A percentile compares a stretch with the other conserved stretches of the same genome.
phyloP scores from a whole-genome alignment of 2,329 filamentous ascomycete genomes.

The Phaeosphaeriaceae sp. region DNA sequence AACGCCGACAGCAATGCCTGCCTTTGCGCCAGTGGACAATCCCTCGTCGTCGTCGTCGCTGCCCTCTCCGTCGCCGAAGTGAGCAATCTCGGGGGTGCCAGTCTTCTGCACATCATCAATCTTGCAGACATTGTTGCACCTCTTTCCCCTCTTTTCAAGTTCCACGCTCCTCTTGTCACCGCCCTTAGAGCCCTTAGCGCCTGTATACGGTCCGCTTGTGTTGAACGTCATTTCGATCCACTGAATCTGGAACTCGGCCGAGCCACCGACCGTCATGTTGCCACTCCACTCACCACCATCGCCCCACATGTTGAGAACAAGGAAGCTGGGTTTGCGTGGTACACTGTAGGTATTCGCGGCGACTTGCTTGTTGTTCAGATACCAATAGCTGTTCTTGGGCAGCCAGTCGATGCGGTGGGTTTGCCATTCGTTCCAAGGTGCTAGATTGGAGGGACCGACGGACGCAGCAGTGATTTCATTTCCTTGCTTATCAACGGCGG shows the following conservation, averaged over 20 bases:
- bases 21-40: slow-evolving; percentile 15
- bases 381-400: slow-evolving; percentile 61
- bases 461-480: slow-evolving; percentile 57
- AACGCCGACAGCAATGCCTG: slow-evolving; percentile 12
- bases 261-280: slow-evolving; percentile 59
- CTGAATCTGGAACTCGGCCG: slow-evolving; percentile 65
- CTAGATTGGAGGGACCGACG: slow-evolving; percentile 56
- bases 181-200: slow-evolving; percentile 21
- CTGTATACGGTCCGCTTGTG: slow-evolving; percentile 40
- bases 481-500: slow-evolving; percentile 55
- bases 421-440: slow-evolving; percentile 63
- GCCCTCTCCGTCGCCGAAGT: slow-evolving; percentile 11
- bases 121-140: slow-evolving; percentile 46
- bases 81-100: slow-evolving; percentile 45
- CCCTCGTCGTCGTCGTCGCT: slow-evolving; percentile 4
- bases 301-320: slow-evolving; percentile 68
- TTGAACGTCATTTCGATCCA: slow-evolving; percentile 68
- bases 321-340: slow-evolving; percentile 58
- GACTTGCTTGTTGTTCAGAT: slow-evolving; percentile 58
- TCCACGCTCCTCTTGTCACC: slow-evolving; percentile 21
- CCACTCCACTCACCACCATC: slow-evolving; percentile 67
- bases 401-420: slow-evolving; percentile 68
- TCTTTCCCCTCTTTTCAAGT: slow-evolving; percentile 29
- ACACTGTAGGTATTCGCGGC: slow-evolving; percentile 63
- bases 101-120: slow-evolving; percentile 44